phyloP scores from a whole-genome alignment of 129 eudicot species.

The Scalesia atractyloides region DNA sequence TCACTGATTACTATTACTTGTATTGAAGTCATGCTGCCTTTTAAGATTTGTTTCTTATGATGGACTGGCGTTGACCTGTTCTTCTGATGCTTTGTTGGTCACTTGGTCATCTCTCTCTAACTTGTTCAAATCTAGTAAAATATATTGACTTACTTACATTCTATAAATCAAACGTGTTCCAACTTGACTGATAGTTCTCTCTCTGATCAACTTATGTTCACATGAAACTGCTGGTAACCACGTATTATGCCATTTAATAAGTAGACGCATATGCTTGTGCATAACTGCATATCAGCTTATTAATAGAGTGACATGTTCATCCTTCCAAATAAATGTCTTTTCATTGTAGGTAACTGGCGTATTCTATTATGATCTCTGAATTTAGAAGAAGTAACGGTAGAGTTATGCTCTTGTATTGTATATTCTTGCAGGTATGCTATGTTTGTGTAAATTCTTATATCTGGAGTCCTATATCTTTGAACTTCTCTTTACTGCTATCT shows the following conservation, averaged over 20 bases:
- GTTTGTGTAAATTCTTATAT: constrained; percentile 20
- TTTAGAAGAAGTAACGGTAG: constrained; percentile 99
- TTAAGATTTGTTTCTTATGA: no score
- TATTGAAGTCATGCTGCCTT: no score
- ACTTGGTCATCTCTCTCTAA: no score
- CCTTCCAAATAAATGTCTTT: constrained; percentile 85
- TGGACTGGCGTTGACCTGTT: no score
- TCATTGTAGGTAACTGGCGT: constrained; percentile 98
- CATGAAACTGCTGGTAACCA: neutral
- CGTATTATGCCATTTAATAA: constrained; percentile 8
- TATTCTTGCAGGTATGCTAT: constrained; percentile 24
- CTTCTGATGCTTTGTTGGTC: no score
- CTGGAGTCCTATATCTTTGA: constrained; percentile 10
- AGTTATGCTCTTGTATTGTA: constrained; percentile 60
- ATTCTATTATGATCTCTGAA: constrained; percentile 97
- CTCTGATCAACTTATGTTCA: neutral
- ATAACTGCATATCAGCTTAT: constrained; percentile 50
- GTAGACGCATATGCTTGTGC: constrained; percentile 40
- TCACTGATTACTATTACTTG: no score
- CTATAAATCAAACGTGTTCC: neutral
- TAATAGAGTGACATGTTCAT: constrained; percentile 56
- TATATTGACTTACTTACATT: no score
- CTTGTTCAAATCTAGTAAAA: no score
- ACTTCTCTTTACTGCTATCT: neutral
- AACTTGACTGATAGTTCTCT: neutral